Evolutionary conservation across 208 protist species (phyloP), one percentile per base, ranked within the genome.

Genomic region (Herpetomonas samuelpessoai): DNA sequence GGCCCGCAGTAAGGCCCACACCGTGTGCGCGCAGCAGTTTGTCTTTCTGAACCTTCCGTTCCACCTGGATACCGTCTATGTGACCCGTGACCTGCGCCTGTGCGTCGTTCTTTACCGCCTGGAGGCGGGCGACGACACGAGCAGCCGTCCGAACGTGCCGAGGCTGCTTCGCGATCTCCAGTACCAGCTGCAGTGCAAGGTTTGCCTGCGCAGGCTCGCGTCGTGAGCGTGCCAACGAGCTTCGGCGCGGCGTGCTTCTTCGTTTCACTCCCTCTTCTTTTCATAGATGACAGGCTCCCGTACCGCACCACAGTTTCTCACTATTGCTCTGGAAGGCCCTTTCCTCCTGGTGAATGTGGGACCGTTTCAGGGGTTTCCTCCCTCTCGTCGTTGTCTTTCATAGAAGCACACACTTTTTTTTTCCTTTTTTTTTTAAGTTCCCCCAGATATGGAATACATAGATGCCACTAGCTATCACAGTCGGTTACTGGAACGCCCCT

Each of bases 21-120:
- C 74, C 35, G 76, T 82, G 67, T 81, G 74, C n/a, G 68, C 68
- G 47, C 76, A 74, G 2, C 80, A 86, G 30, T 79, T 89, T 44
- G 68, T 69, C 25, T 85, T 88, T 65, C 68, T 83, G 26, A 79
- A 78, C 30, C 66, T 88, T 24, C 80, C 79, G 3, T 82, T 87
- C 39, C 64, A 79, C 47, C 55, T 88, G 0, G 72, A 79, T 59
- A 71, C 74, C 10, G 75, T 86, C 22, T 73, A 88, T 58, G 74
- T 77, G 58, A 83, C 76, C 18, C 84, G 86, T 50, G 86, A 92
- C 54, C 25, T 52, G 18, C 67, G 49, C 6, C 59, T 87, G 22
- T 89, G 79, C 44, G 49, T 85, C n/a, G 68, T 92, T 7, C 79
- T 78, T 50, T 87, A 86, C 58, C 22, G 49, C 35, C 65, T 79